Evolutionary conservation across 148 eudicot genomes (phyloP).

Genomic region (Nyssa sinensis): DNA sequence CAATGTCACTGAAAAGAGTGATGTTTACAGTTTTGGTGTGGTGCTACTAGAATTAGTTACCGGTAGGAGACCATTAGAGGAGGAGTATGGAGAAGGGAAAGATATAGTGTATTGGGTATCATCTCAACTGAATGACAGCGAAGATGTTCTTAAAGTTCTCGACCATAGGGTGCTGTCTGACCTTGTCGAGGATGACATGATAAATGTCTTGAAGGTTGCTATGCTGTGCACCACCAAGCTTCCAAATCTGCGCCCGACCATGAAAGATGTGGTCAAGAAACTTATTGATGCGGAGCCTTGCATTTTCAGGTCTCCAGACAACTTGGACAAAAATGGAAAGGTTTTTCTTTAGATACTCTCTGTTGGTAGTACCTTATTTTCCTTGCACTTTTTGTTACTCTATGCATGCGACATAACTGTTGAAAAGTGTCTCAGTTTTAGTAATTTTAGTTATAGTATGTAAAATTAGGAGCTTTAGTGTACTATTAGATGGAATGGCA

Average conservation of each 20-base stretch:
- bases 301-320: conserved; percentile 16
- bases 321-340: conserved; percentile 19
- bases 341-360: conserved; percentile 4
- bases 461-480: not conserved
- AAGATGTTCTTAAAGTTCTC: conserved; percentile 35
- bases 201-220: conserved; percentile 57
- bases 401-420: not conserved
- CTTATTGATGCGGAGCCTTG: conserved; percentile 62
- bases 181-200: conserved; percentile 34
- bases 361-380: not conserved
- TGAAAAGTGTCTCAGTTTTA: not conserved
- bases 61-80: conserved; percentile 64
- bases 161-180: conserved; percentile 35
- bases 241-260: conserved; percentile 67
- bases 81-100: conserved; percentile 70
- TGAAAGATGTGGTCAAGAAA: conserved; percentile 95
- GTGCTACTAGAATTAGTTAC: conserved; percentile 81
- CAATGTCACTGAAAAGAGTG: conserved; percentile 74
- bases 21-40: conserved; percentile 87
- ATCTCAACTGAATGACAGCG: conserved; percentile 26
- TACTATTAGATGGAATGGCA: not conserved
- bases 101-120: conserved; percentile 77
- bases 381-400: not conserved
- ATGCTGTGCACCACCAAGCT: conserved; percentile 66
- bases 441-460: not conserved